A percentile compares a stretch with the other conserved stretches of the same genome.
These are phyloP conservation scores for Scenedesmus sp. DNA, from an alignment of 163 green algal genomes.

Conservation along the genomic window DNA sequence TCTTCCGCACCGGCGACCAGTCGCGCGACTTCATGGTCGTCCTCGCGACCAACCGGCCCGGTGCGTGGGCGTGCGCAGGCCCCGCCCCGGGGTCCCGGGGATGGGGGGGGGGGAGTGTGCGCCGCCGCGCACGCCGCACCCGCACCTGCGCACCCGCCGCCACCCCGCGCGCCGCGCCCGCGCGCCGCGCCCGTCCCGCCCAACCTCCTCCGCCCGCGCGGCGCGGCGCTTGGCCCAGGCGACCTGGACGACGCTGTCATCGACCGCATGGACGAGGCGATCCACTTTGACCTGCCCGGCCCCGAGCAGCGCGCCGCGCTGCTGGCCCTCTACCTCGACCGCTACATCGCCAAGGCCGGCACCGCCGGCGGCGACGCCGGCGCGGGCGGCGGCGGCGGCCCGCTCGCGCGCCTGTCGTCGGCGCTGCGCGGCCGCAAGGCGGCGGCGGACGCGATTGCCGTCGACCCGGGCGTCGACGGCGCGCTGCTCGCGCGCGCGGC, in stretches of 20 bases:
- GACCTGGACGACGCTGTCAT: constrained; percentile 97
- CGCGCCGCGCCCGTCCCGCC: not conserved
- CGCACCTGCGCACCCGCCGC: not conserved
- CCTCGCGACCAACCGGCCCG: constrained; percentile 96
- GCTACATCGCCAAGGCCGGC: constrained; percentile 71
- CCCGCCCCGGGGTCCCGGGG: too few relatives aligned
- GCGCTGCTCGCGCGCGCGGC: constrained; percentile 76
- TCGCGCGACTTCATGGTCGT: constrained; percentile 95
- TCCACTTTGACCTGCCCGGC: constrained; percentile 66
- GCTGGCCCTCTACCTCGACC: constrained; percentile 88
- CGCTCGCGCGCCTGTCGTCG: constrained; percentile 46
- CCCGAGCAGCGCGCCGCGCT: constrained; percentile 77
- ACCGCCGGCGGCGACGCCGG: constrained; percentile 54
- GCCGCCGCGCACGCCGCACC: not conserved
- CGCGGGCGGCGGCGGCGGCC: constrained; percentile 14
- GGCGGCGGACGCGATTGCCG: constrained; percentile 37
- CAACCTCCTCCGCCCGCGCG: not conserved
- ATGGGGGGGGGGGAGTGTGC: too few relatives aligned
- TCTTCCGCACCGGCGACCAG: constrained; percentile 97
- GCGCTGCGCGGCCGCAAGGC: constrained; percentile 62
- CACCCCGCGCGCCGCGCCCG: not conserved
- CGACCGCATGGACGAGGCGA: constrained; percentile 96
- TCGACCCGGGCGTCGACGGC: constrained; percentile 63
- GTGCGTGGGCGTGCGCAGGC: constrained; percentile 12
- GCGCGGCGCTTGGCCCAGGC: constrained; percentile 43